Base-by-base conservation (phyloP, 352 stramenopile genomes). In the Phytophthora cajani region DNA sequence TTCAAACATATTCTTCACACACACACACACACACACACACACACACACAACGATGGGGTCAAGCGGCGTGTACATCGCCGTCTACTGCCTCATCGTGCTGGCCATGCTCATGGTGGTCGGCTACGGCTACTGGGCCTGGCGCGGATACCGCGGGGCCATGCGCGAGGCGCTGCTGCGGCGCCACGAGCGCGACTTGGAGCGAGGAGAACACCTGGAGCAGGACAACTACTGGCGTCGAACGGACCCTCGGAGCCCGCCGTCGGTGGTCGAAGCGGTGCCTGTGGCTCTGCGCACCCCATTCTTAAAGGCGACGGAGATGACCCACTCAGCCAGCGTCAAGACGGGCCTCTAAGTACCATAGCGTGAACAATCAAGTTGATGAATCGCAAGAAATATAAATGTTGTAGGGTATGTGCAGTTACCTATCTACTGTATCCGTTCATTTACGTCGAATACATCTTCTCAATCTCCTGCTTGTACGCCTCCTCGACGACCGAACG, bases 381-480 rank as follows among this genome's bases (percentile, higher is more conserved):
- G 23, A 27, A 2, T 27, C 23, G 23, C 23, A 27, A 27, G n/a
- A 51, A 51, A 19, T 21, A n/a, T 21, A 12, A 25, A 3, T 25
- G 9, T 33, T 27, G 23, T 27, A 27, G 23, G 23, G 23, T 27
- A 27, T 27, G 23, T 27, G 23, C 23, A 27, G 23, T 2, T 27
- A 27, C 3, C 23, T 27, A 27, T 27, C 23, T 27, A 27, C 23
- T 27, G 23, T 4, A 27, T 27, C 23, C 23, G 23, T 27, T 27
- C 23, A 2, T 54, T 11, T 9, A 36, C 30, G 30, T 10, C 6
- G 30, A 36, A 36, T 42, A 98, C 68, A 98, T 80, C 25, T 57
- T 32, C 30, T 97, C 91, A 72, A 98, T 97, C 47, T 91, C 77
- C n/a, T 89, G 75, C 2, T 58, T 62, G 81, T 98, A 95, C 71